Percentiles rank a stretch among this genome's conserved stretches.
These are phyloP conservation scores for Mucuna pruriens DNA, from an alignment of 306 rosid genomes.

Conservation along the genomic window DNA sequence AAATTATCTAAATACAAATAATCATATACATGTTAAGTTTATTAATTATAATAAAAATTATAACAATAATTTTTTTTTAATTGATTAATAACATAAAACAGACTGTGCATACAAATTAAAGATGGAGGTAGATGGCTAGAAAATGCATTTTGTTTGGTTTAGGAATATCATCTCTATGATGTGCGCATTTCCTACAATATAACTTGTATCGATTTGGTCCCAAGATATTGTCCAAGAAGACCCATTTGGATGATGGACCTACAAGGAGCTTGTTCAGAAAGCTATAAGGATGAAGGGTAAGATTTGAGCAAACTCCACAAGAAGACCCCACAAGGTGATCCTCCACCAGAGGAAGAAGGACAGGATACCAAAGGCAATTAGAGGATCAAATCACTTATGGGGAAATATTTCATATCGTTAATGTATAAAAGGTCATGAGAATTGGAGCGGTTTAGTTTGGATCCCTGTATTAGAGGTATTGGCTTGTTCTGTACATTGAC, in stretches of 20 bases:
- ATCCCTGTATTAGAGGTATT: conserved; percentile 19
- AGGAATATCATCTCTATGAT: background rate
- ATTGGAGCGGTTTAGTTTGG: conserved; percentile 28
- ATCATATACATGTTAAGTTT: no score
- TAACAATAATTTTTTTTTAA: no score
- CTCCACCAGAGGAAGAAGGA: conserved; percentile 68
- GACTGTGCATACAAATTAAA: no score
- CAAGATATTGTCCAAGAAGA: conserved; percentile 69
- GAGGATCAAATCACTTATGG: conserved; percentile 75
- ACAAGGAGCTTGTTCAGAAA: conserved; percentile 61
- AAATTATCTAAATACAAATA: no score
- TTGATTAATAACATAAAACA: no score
- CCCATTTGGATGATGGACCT: conserved; percentile 67
- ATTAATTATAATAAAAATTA: no score
- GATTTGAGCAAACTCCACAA: conserved; percentile 87
- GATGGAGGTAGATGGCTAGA: no score
- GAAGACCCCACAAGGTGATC: conserved; percentile 79
- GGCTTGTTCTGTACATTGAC: conserved; percentile 33
- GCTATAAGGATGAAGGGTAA: conserved; percentile 72
- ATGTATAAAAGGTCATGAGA: conserved; percentile 34
- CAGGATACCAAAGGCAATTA: conserved; percentile 76
- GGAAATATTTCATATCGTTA: conserved; percentile 47
- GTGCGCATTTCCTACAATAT: background rate
- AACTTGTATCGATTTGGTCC: background rate
- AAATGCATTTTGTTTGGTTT: background rate